Evolutionary conservation across 495 filamentous ascomycete genomes (phyloP).

Genomic region (Recurvomyces mirabilis): DNA sequence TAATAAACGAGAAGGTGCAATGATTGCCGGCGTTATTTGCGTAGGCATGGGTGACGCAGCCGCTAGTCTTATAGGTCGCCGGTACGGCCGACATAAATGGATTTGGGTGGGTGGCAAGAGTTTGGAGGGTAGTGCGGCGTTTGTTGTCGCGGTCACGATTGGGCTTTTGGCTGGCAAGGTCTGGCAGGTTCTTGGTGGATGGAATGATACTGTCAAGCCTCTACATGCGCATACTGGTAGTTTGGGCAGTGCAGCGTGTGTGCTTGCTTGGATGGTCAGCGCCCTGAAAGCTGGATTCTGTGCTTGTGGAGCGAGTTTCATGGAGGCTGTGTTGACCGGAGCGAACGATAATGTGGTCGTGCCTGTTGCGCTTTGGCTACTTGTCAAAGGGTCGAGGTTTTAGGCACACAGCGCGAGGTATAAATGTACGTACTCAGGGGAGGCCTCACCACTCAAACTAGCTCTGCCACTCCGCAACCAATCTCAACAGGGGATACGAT

Average conservation of each 20-base stretch:
- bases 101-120: conserved; percentile 95
- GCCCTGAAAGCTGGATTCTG: conserved; percentile 53
- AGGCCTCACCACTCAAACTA: no score
- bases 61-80: conserved; percentile 81
- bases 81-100: conserved; percentile 83
- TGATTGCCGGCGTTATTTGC: conserved; percentile 84
- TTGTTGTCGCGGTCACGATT: conserved; percentile 62
- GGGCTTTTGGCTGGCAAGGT: conserved; percentile 60
- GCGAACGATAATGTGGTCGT: conserved; percentile 99
- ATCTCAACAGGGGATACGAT: no score
- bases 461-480: no score
- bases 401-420: conserved; percentile 25
- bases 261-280: conserved; percentile 12
- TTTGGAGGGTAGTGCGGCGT: conserved; percentile 79
- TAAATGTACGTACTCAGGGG: no score
- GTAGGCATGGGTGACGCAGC: conserved; percentile 94
- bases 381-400: conserved; percentile 67
- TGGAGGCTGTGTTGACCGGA: conserved; percentile 89
- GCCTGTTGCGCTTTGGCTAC: conserved; percentile 84
- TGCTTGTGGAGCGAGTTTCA: conserved; percentile 72
- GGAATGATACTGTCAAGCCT: conserved; percentile 35
- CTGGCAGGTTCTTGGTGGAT: conserved; percentile 68
- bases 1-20: conserved; percentile 54
- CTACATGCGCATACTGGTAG: conserved; percentile 29
- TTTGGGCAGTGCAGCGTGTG: conserved; percentile 25